Evolutionary conservation across 192 early-diverging fungal genomes (phyloP).

Genomic region (Fimicolochytrium jonesii): DNA sequence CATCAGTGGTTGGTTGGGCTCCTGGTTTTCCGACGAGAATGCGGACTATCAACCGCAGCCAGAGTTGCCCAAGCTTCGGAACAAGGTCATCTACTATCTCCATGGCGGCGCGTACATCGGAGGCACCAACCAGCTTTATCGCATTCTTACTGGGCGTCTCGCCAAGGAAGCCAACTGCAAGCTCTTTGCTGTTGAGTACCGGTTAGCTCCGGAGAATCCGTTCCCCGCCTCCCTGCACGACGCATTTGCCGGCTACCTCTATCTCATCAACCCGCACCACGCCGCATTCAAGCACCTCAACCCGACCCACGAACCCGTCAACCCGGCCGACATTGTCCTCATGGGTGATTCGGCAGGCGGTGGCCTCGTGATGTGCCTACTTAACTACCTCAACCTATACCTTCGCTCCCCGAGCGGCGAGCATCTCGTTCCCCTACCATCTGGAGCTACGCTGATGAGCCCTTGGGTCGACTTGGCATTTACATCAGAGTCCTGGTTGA

Average conservation of each 20-base stretch:
- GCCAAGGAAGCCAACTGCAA: conserved; percentile 26
- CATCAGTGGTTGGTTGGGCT: too few relatives aligned
- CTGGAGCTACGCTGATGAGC: conserved; percentile 1
- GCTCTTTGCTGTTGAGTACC: conserved; percentile 34
- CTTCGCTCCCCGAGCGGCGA: conserved; percentile 16
- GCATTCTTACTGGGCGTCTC: conserved; percentile 27
- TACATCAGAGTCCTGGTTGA: conserved; percentile 27
- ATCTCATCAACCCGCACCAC: conserved; percentile 37
- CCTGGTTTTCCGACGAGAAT: too few relatives aligned
- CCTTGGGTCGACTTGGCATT: conserved; percentile 45
- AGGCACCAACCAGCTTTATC: conserved; percentile 27
- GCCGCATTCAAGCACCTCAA: conserved; percentile 26
- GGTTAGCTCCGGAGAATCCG: conserved; percentile 42
- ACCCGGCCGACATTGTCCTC: conserved; percentile 34
- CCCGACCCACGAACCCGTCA: conserved; percentile 28
- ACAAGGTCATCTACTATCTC: conserved; percentile 30
- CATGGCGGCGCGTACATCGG: conserved; percentile 45
- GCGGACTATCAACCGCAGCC: too few relatives aligned
- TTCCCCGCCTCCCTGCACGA: conserved; percentile 49
- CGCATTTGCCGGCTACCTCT: conserved; percentile 42
- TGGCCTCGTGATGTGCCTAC: conserved; percentile 26
- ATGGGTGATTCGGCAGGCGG: conserved; percentile 40
- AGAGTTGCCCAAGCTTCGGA: background rate
- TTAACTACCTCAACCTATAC: conserved; percentile 45
- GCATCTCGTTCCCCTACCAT: conserved; percentile 31